phyloP scores from a whole-genome alignment of 768 basidiomycete species.

The Sutorius australiensis region DNA sequence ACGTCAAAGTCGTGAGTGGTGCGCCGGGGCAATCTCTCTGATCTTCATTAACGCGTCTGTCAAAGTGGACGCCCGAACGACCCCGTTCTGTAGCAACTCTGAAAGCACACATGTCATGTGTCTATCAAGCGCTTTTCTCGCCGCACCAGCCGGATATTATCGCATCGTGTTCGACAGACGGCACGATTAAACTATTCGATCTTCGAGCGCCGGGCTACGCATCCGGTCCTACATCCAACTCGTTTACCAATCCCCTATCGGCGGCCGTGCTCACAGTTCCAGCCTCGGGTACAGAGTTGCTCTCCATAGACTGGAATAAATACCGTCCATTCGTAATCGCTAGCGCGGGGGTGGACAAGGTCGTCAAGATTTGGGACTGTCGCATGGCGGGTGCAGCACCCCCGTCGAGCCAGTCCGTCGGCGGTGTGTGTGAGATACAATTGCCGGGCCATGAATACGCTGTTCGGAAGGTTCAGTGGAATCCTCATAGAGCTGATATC shows the following conservation, averaged over 20 bases:
- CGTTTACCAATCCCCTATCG: conserved; percentile 64
- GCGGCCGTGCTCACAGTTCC: conserved; percentile 74
- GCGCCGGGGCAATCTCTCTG: background rate
- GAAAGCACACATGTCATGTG: conserved; percentile 78
- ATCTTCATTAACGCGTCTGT: background rate
- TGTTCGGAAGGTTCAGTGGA: conserved; percentile 85
- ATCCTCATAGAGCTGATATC: conserved; percentile 69
- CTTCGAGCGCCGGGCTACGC: conserved; percentile 61
- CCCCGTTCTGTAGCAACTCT: conserved; percentile 77
- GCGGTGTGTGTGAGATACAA: conserved; percentile 66
- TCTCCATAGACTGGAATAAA: conserved; percentile 91
- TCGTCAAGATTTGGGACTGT: conserved; percentile 79
- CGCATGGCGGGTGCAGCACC: conserved; percentile 70
- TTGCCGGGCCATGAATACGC: conserved; percentile 88
- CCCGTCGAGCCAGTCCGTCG: conserved; percentile 49
- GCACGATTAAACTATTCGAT: conserved; percentile 81
- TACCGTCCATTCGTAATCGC: conserved; percentile 77
- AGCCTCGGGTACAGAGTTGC: conserved; percentile 72
- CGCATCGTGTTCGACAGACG: conserved; percentile 84
- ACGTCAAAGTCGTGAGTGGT: conserved; percentile 73
- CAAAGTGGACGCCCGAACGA: conserved; percentile 83
- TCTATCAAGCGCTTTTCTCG: conserved; percentile 89
- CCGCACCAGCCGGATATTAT: conserved; percentile 83
- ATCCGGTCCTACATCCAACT: conserved; percentile 45
- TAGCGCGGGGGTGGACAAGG: conserved; percentile 75